A percentile compares a stretch with the other conserved stretches of the same genome.
phyloP scores from a whole-genome alignment of 306 rosid species.

The Cajanus cajan region DNA sequence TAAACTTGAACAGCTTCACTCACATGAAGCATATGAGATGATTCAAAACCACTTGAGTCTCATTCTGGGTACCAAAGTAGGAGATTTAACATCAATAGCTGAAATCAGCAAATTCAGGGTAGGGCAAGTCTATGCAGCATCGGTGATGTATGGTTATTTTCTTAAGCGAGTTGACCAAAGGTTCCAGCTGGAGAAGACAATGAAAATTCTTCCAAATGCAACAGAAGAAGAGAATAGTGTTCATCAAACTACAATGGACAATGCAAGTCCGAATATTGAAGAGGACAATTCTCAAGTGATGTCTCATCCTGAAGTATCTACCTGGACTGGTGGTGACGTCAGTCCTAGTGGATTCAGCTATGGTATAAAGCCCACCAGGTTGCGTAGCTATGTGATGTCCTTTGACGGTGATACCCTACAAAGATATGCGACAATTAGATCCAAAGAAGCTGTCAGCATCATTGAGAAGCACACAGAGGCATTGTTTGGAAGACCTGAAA shows the following conservation, averaged over 20 bases:
- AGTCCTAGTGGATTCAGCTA: conserved; percentile 52
- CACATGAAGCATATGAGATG: conserved; percentile 89
- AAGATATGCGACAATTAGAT: conserved; percentile 80
- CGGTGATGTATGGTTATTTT: conserved; percentile 95
- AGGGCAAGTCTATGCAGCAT: conserved; percentile 94
- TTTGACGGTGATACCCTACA: conserved; percentile 85
- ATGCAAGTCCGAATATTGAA: conserved; percentile 36
- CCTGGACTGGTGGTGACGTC: conserved; percentile 51
- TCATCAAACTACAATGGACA: conserved; percentile 43
- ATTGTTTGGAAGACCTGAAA: conserved; percentile 88
- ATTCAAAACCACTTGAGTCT: conserved; percentile 81
- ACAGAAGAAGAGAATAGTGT: conserved; percentile 41
- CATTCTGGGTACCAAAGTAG: conserved; percentile 66
- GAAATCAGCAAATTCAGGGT: conserved; percentile 88
- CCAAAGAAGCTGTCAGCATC: conserved; percentile 87
- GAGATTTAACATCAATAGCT: conserved; percentile 58
- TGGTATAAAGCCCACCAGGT: conserved; percentile 59
- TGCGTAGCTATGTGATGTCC: conserved; percentile 84
- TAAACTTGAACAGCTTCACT: conserved; percentile 75
- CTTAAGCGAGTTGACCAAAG: conserved; percentile 91
- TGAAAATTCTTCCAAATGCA: conserved; percentile 63
- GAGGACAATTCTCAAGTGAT: conserved; percentile 39
- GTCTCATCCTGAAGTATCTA: conserved; percentile 66
- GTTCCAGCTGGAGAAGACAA: conserved; percentile 95
- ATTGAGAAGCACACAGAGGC: conserved; percentile 95